Evolutionary conservation across 1,139 yeast genomes (phyloP), one percentile per base, ranked within the genome.

Genomic region (Pichia sp.): DNA sequence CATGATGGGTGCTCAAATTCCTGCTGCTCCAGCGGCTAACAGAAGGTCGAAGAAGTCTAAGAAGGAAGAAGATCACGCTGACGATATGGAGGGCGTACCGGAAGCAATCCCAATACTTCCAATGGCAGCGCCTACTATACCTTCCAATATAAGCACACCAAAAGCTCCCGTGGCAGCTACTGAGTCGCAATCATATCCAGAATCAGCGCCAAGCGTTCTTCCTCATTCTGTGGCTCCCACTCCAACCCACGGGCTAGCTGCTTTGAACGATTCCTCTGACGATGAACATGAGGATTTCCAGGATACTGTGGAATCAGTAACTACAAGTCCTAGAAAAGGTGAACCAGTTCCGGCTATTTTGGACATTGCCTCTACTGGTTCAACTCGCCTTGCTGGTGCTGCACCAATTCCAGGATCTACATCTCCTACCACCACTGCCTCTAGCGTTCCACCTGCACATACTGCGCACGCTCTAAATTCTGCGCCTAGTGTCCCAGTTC

Each of bases 1-100:
- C 3, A 82, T 83, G 71, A 75, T 78, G 51, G 68, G 78, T 60
- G 85, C 85, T 48, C 71, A 77, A 68, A 30, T 49, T 12, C 25
- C 67, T 8, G 67, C 63, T 10, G 36, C 36, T 13, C 36, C 58
- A 12, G n/a, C 30, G 13, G 8, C 68, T 10, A 56, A 63, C 51
- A 57, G 63, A 49, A 66, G 66, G 54, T 66, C 67, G 57, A 58
- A 57, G 36, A 61, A 63, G 55, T 41, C 65, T 52, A 52, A 57
- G 47, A 58, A 55, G 45, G 37, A 43, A 28, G 51, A 48, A 22
- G 46, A 41, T 7, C 48, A 62, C 9, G 47, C 41, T 31, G 44
- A 36, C 34, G 23, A 22, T 55, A 40, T 7, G n/a, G 23, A 36
- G 21, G 22, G 30, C 22, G 16, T 39, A 60, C 84, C 85, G 10